Base-by-base conservation (phyloP, 352 stramenopile genomes). In the Poterioochromonas sp. region DNA sequence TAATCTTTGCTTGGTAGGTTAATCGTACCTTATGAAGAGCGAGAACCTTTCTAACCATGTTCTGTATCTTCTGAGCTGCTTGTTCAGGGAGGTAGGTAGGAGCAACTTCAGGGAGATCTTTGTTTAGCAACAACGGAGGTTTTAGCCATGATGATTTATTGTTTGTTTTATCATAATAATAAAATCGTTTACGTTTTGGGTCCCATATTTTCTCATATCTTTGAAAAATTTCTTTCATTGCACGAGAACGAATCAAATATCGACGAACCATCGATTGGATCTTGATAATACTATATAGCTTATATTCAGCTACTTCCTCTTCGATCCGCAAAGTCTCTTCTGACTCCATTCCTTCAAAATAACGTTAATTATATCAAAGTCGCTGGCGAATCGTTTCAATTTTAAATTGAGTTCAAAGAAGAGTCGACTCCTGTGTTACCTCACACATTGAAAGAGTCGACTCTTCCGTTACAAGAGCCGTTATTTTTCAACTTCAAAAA, bases 131-230 rank as follows among this genome's bases (percentile, higher is more conserved):
- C 3, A 47, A 32, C 47, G 35, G 11, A 43, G 63, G 63, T 32
- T 73, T 73, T 5, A 47, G 11, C 63, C 63, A 73, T 26, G 63
- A 73, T 8, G 63, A 73, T 32, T 12, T 47, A 49, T 73, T 32
- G 2, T 73, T 49, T 32, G 26, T 3, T 43, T 32, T 43, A 73
- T 73, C 63, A 73, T 73, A 73, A 49, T 73, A 73, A 73, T 47
- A 73, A 73, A 41, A 73, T 29, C n/a, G 8, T 32, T 47, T 40
- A n/a, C 63, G 29, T 15, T 44, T 40, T 73, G 63, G 63, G 35
- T 73, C 63, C 3, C 12, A 73, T 32, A 73, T 73, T 29, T 73
- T 73, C 35, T 73, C 63, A 49, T 73, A 73, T 47, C 37, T 11
- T 26, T 73, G 29, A 47, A n/a, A 26, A n/a, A 73, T 40, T 29